Percentiles rank a stretch among this genome's conserved stretches.
phyloP scores from a whole-genome alignment of 2,329 filamentous ascomycete genomes.

The Zelopaecilomyces penicillatus region DNA sequence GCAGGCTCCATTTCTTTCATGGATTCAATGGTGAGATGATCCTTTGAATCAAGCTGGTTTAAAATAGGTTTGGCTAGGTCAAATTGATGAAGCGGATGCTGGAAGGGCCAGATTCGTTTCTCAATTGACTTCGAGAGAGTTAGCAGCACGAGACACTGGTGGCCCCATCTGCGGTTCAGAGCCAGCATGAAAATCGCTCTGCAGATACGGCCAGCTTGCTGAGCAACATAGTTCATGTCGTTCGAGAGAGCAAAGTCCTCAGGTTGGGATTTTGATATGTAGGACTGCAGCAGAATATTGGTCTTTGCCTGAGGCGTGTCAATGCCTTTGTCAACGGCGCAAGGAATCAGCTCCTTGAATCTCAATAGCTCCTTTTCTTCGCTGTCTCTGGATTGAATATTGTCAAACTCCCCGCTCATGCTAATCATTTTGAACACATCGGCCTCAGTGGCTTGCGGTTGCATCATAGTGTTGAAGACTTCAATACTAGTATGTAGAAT shows the following conservation, averaged over 20 bases:
- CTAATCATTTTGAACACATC: constrained; percentile 95
- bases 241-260: constrained; percentile 93
- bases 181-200: constrained; percentile 96
- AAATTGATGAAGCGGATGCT: constrained; percentile 93
- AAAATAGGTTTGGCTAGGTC: constrained; percentile 79
- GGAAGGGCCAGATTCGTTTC: constrained; percentile 87
- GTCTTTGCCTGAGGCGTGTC: constrained; percentile 80
- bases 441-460: constrained; percentile 73
- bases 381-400: constrained; percentile 84
- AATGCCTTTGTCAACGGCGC: constrained; percentile 66
- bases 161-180: constrained; percentile 87
- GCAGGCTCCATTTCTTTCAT: constrained; percentile 88
- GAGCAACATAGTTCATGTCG: constrained; percentile 88
- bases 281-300: constrained; percentile 88
- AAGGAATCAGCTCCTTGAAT: constrained; percentile 62
- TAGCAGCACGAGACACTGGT: constrained; percentile 84
- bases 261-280: constrained; percentile 78
- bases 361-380: constrained; percentile 80
- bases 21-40: constrained; percentile 65
- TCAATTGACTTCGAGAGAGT: constrained; percentile 96
- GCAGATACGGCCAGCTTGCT: constrained; percentile 91
- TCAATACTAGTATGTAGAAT: constrained; percentile 89
- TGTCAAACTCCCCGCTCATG: constrained; percentile 96
- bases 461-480: constrained; percentile 95
- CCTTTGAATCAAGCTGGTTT: constrained; percentile 76